Evolutionary conservation across 257 asterid genomes (phyloP).

Genomic region (Anisodus acutangulus): DNA sequence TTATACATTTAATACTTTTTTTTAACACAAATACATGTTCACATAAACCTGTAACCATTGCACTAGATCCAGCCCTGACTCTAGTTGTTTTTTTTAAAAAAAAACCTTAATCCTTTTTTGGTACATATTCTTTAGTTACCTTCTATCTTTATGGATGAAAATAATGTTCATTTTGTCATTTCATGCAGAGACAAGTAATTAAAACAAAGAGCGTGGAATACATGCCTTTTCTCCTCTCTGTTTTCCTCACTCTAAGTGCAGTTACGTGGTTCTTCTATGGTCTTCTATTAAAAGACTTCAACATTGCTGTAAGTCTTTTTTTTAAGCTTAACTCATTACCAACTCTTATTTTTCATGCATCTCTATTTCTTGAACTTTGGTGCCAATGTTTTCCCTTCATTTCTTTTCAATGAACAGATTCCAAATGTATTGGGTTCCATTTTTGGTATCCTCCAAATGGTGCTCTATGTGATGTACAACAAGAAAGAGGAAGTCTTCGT

Average conservation of each 20-base stretch:
- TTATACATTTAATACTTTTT: too few species aligned
- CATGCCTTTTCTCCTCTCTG: constrained; percentile 58
- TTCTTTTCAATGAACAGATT: constrained; percentile 31
- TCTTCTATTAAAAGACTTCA: constrained; percentile 54
- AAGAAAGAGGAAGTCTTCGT: constrained; percentile 30
- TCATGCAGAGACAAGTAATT: too few species aligned
- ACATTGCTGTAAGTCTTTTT: constrained; percentile 48
- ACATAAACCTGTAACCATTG: too few species aligned
- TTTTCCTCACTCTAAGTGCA: constrained; percentile 51
- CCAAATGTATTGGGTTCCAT: constrained; percentile 63
- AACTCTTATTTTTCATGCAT: not conserved
- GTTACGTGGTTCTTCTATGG: constrained; percentile 72
- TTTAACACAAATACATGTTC: too few species aligned
- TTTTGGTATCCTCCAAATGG: constrained; percentile 56
- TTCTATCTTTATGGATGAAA: too few species aligned
- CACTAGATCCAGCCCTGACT: too few species aligned
- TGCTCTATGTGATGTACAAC: constrained; percentile 49
- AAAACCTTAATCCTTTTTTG: too few species aligned
- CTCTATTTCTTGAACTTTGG: not conserved
- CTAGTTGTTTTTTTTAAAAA: too few species aligned
- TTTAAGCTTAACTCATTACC: not conserved
- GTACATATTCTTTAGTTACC: too few species aligned
- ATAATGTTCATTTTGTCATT: too few species aligned
- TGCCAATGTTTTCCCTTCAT: not conserved
- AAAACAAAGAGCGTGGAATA: constrained; percentile 57